Base-by-base conservation (phyloP, 2,329 filamentous ascomycete species). In the Xylaria sp. region DNA sequence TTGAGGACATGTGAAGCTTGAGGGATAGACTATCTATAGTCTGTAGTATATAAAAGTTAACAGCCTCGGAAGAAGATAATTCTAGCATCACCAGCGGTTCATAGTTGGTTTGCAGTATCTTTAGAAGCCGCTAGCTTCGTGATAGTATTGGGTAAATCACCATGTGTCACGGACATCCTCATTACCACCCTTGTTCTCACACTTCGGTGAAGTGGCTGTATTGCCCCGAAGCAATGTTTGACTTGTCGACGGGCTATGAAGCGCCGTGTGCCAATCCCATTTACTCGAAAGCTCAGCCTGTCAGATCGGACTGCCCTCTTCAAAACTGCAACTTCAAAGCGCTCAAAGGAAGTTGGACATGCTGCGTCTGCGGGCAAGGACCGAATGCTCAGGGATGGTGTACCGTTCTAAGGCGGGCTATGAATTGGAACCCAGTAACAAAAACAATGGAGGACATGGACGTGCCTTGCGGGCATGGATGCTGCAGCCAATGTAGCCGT, bases 151-250 rank as follows among this genome's bases (percentile, higher is more conserved):
- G 9, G 57, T 53, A 38, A 57, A 61, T 66, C 75, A 79, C 74
- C 28, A 88, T 88, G 86, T 88, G 86, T 72, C 82, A 85, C 80
- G 85, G 84, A 60, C 85, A 86, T 70, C 86, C 86, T 64, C 83
- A 84, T 59, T 79, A 80, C 70, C 86, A 88, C 71, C 79, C 83
- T 15, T 88, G 86, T 74, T 80, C 81, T 28, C 86, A 88, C 75
- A 84, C 83, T n/a, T 87, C 85, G 56, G 81, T 87, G 71, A 83
- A 82, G 69, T 88, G 85, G 84, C 81, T 85, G 73, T 87, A 87
- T 77, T 88, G 86, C 72, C 83, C 85, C 23, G 79, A 80, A 59
- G 82, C 81, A 59, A 73, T 80, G 67, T 83, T 87, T 66, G 84
- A 88, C 74, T 76, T 85, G 38, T 76, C 80, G 42, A 87, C 85